Base-by-base conservation (phyloP, 345 rosid species). In the Passiflora organensis region DNA sequence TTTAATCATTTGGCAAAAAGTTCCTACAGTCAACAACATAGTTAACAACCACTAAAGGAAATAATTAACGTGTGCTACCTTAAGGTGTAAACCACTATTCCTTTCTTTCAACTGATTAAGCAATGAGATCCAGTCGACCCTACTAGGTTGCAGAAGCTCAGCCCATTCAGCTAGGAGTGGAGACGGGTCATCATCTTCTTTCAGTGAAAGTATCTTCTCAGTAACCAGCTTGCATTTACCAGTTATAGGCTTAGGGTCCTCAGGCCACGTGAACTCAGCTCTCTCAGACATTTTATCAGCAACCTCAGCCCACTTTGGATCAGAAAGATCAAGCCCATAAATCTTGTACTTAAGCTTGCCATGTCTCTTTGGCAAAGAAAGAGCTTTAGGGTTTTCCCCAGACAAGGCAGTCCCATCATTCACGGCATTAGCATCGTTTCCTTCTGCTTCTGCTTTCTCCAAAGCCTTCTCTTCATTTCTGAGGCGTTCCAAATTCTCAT, bases 321-420 rank as follows among this genome's bases (percentile, higher is more conserved):
- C 87, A 8, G 99, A 89, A 10, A 93, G 76, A 66, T 93, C 87
- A 51, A 93, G 95, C 55, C 97, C 99, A 72, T 89, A 86, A 43
- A 89, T 93, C 82, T 79, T 93, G 76, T 83, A 85, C 63, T 67
- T 84, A 52, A 89, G 72, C 82, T 78, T 84, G 56, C 97, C 95
- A 36, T 80, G 84, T 61, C 99, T 81, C 75, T 75, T 86, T 15
- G 95, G 96, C 72, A 89, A 84, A 54, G 89, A 74, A 49, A 69
- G 44, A 57, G 63, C 76, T 66, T 59, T 67, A 44, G 67, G 56
- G 43, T 62, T 71, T 55, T 72, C 88, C 59, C 70, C 77, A 23
- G 44, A 56, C 28, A 28, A 21, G 47, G 19, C 57, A 62, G 52
- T 60, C 36, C 62, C 68, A 57, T 65, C 74, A 53, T 32, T 62